phyloP scores from a whole-genome alignment of 768 basidiomycete genomes.

The Cytidiella melzeri region DNA sequence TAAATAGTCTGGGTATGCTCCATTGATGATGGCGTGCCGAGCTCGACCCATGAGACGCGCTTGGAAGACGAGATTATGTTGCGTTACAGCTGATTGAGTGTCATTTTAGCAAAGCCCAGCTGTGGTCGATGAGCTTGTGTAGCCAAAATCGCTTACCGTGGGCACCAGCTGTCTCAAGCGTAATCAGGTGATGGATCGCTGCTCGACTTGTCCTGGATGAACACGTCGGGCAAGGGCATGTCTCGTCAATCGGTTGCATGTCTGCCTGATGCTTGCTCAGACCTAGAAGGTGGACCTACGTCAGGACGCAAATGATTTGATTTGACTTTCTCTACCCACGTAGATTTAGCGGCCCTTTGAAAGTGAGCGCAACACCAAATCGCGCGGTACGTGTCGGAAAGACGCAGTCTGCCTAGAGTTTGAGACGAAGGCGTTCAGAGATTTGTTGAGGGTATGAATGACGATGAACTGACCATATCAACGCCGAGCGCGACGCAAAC shows the following conservation, averaged over 20 bases:
- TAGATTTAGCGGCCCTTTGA: slow-evolving; percentile 76
- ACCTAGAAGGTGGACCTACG: slow-evolving; percentile 30
- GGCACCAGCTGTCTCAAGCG: slow-evolving; percentile 80
- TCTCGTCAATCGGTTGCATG: slow-evolving; percentile 64
- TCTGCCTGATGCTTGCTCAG: slow-evolving; percentile 67
- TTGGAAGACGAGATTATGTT: slow-evolving; percentile 83
- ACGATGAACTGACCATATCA: slow-evolving; percentile 61
- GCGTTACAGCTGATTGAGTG: slow-evolving; percentile 63
- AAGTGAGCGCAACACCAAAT: slow-evolving; percentile 85
- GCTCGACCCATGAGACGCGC: slow-evolving; percentile 84
- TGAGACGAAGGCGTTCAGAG: background rate
- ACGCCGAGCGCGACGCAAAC: slow-evolving; percentile 90
- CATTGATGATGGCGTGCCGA: slow-evolving; percentile 72
- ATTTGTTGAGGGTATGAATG: background rate
- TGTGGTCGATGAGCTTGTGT: no score
- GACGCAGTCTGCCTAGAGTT: slow-evolving; percentile 77
- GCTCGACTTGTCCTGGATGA: slow-evolving; percentile 59
- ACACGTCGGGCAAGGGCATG: slow-evolving; percentile 88
- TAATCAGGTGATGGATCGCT: slow-evolving; percentile 66
- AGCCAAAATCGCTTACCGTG: no score
- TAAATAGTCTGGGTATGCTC: slow-evolving; percentile 74
- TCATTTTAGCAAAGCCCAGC: no score
- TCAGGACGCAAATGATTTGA: background rate
- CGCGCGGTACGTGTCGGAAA: slow-evolving; percentile 90
- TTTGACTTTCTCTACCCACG: slow-evolving; percentile 42